Percentiles rank a stretch among this genome's conserved stretches.
Evolutionary conservation across 257 asterid species (phyloP).

Genomic region (Nicotiana paniculata): DNA sequence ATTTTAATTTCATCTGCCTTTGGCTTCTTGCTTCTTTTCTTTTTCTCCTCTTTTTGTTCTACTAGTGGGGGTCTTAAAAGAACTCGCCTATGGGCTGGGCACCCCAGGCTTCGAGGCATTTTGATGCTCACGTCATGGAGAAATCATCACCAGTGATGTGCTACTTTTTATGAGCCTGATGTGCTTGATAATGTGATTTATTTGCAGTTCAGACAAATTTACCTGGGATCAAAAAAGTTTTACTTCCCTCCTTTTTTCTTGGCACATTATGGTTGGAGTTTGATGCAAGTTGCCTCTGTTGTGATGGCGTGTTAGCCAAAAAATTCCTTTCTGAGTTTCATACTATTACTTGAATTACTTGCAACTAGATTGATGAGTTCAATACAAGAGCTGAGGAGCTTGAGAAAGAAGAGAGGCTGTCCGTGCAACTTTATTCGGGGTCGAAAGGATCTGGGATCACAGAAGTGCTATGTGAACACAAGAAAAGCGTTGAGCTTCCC

Average conservation of each 20-base stretch:
- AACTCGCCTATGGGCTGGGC: no score
- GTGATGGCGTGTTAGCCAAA: neutral
- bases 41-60: neutral
- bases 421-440: slow-evolving; percentile 17
- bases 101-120: no score
- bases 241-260: neutral
- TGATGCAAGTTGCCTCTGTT: neutral
- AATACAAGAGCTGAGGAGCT: slow-evolving; percentile 54
- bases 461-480: slow-evolving; percentile 58
- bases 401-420: slow-evolving; percentile 27
- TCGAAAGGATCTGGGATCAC: slow-evolving; percentile 33
- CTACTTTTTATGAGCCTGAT: no score
- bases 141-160: no score
- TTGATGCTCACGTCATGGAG: no score
- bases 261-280: neutral
- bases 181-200: no score
- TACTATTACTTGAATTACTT: neutral
- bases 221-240: neutral
- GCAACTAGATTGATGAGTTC: slow-evolving; percentile 71
- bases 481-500: slow-evolving; percentile 41
- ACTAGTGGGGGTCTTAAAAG: neutral
- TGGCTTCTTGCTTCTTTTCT: neutral
- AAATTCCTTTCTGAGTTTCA: neutral
- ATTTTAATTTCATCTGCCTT: neutral
- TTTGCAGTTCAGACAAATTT: no score